Percentiles rank a stretch among this genome's conserved stretches.
Evolutionary conservation across 805 yeast genomes (phyloP).

Genomic region (Pichia kluyveri): DNA sequence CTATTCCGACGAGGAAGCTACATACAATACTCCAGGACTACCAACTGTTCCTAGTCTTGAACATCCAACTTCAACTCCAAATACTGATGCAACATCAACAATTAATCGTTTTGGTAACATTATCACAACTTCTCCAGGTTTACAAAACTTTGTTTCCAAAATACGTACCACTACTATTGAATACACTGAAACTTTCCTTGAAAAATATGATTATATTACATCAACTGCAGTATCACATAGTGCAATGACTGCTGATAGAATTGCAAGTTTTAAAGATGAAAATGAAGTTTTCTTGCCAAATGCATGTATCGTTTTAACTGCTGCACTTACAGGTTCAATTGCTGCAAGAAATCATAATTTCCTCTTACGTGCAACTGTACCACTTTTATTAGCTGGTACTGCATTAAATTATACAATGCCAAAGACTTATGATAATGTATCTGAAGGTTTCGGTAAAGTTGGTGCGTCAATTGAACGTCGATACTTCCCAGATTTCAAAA

Average conservation of each 20-base stretch:
- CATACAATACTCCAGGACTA: constrained; percentile 40
- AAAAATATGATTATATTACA: constrained; percentile 38
- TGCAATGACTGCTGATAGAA: constrained; percentile 21
- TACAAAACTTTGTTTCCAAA: constrained; percentile 34
- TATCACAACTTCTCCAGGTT: constrained; percentile 38
- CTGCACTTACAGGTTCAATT: constrained; percentile 49
- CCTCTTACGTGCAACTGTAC: constrained; percentile 43
- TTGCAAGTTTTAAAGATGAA: constrained; percentile 33
- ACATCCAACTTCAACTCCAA: background rate
- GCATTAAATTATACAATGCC: constrained; percentile 44
- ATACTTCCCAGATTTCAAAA: constrained; percentile 29
- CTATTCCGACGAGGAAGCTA: constrained; percentile 43
- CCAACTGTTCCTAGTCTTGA: constrained; percentile 17
- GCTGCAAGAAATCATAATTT: constrained; percentile 37
- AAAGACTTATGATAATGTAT: constrained; percentile 30
- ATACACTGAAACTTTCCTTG: constrained; percentile 28
- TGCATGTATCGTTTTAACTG: constrained; percentile 44
- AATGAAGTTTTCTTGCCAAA: constrained; percentile 54
- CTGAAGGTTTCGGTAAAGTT: constrained; percentile 17
- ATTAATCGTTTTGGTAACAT: constrained; percentile 39
- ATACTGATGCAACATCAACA: constrained; percentile 18
- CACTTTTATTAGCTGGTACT: constrained; percentile 39
- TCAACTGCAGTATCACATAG: constrained; percentile 40
- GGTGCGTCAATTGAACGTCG: constrained; percentile 20
- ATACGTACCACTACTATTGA: constrained; percentile 32